Conservation (phyloP, 768 basidiomycete genomes). For the Trametes coccinea region DNA sequence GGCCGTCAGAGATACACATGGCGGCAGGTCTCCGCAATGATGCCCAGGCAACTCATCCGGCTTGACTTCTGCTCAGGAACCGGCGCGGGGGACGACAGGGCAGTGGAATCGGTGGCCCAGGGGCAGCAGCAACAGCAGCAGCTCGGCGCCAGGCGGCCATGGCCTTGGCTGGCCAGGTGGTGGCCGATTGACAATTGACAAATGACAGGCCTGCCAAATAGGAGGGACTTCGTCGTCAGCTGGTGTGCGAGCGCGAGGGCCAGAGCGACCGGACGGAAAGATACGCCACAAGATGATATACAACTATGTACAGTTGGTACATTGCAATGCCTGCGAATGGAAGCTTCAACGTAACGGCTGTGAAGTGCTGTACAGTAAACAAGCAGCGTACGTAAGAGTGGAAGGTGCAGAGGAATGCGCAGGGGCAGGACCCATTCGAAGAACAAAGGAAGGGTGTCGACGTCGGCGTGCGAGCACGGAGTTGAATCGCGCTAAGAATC, state of each 20-base stretch:
- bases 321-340: background rate
- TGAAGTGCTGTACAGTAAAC: conserved; percentile 12
- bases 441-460: background rate
- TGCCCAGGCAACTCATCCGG: background rate
- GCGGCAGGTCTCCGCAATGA: background rate
- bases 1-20: too few relatives aligned
- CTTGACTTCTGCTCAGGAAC: background rate
- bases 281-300: background rate
- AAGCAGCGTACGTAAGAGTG: background rate
- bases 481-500: background rate
- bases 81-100: background rate
- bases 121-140: background rate
- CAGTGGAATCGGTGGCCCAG: background rate
- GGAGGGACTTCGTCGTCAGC: background rate
- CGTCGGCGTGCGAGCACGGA: background rate
- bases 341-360: background rate
- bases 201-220: conserved; percentile 1
- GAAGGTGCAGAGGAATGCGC: background rate
- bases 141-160: background rate
- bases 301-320: conserved; percentile 21
- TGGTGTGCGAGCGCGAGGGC: background rate
- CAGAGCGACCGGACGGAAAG: background rate
- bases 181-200: background rate
- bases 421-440: background rate
- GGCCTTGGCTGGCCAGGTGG: background rate